phyloP scores from a whole-genome alignment of 1,284 basidiomycete genomes.

The Singerocomus rubriflavus region DNA sequence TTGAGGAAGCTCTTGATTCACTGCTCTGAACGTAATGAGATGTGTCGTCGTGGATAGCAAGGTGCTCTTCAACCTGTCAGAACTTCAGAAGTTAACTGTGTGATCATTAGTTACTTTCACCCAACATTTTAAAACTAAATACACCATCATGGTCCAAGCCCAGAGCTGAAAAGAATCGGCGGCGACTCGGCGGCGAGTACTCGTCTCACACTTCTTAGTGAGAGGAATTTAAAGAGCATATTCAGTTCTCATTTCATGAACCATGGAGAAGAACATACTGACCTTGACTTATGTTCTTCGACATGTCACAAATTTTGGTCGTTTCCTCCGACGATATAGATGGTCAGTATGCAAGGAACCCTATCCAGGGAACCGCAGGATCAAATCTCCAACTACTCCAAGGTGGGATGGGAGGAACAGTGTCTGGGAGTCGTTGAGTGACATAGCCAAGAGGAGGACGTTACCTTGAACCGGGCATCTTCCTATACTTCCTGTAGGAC shows the following conservation, averaged over 20 bases:
- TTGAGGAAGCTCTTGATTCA: neutral
- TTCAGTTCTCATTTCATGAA: constrained; percentile 3
- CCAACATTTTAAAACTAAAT: neutral
- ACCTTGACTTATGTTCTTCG: neutral
- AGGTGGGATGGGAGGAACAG: constrained; percentile 7
- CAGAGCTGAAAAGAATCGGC: neutral
- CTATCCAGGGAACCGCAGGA: neutral
- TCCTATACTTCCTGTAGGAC: neutral
- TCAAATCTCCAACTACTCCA: neutral
- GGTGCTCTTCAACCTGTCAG: neutral
- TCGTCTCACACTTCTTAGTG: neutral
- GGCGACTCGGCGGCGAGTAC: no score
- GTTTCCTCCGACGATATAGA: constrained; percentile 10
- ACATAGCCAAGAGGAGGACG: constrained; percentile 12
- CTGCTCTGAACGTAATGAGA: neutral
- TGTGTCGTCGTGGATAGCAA: neutral
- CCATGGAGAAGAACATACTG: neutral
- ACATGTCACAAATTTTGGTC: constrained; percentile 1
- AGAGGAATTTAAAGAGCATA: neutral
- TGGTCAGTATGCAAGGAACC: neutral
- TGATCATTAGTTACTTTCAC: neutral
- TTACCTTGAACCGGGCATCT: neutral
- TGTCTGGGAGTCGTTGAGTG: neutral
- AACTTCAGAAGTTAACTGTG: neutral
- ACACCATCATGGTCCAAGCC: neutral